A percentile compares a stretch with the other conserved stretches of the same genome.
Conservation (phyloP, 2,329 filamentous ascomycete species). For the Knoxdaviesia capensis region DNA sequence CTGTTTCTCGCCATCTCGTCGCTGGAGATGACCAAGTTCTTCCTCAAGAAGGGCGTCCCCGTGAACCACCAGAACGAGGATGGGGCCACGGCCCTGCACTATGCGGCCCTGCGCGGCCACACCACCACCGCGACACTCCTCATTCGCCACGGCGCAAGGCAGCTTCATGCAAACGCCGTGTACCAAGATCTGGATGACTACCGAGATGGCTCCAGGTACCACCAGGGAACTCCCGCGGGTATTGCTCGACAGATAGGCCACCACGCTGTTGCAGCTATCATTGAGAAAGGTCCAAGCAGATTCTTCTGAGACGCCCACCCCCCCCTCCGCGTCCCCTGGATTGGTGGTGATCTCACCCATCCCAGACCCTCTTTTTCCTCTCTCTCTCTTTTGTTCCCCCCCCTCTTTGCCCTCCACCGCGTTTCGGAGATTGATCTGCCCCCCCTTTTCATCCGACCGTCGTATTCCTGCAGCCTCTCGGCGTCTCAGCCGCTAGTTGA, state of each 20-base stretch:
- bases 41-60: slow-evolving; percentile 7
- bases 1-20: slow-evolving; percentile 7
- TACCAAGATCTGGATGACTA: slow-evolving; percentile 7
- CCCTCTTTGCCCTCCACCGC: neutral
- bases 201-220: slow-evolving; percentile 5
- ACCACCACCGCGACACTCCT: slow-evolving; percentile 10
- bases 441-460: too few relatives aligned
- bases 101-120: slow-evolving; percentile 8
- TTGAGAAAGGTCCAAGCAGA: slow-evolving; percentile 2
- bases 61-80: slow-evolving; percentile 8
- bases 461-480: too few relatives aligned
- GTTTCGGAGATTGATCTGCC: too few relatives aligned
- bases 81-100: slow-evolving; percentile 10
- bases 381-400: neutral
- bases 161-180: slow-evolving; percentile 8
- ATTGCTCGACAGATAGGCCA: slow-evolving; percentile 8
- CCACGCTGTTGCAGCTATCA: slow-evolving; percentile 4
- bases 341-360: too few relatives aligned
- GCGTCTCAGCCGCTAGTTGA: too few relatives aligned
- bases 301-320: neutral
- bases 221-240: slow-evolving; percentile 9
- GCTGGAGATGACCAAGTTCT: slow-evolving; percentile 6
- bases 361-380: neutral
- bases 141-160: slow-evolving; percentile 7
- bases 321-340: too few relatives aligned